Conservation (phyloP, 1,139 yeast species). For the Geotrichum restrictum region DNA sequence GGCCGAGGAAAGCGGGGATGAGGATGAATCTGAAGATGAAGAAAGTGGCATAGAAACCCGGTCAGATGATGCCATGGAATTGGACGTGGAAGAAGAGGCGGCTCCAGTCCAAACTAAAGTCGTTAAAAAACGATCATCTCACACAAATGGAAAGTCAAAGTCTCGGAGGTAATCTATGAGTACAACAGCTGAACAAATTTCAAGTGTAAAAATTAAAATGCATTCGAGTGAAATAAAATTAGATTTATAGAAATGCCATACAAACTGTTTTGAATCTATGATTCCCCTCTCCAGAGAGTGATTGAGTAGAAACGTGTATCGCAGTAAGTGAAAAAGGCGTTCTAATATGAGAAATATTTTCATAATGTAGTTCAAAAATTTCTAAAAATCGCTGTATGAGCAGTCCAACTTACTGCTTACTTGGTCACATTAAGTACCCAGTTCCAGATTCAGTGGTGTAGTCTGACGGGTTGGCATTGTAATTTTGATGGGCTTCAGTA, state of each 20-base stretch:
- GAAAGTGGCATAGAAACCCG: constrained; percentile 27
- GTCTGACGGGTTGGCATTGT: too few species aligned
- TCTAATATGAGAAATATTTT: too few species aligned
- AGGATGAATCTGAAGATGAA: constrained; percentile 23
- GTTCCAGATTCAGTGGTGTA: too few species aligned
- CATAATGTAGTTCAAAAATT: too few species aligned
- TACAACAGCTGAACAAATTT: background rate
- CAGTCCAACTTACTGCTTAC: too few species aligned
- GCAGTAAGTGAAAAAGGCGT: too few species aligned
- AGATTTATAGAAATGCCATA: background rate
- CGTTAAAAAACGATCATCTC: constrained; percentile 1
- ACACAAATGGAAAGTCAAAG: constrained; percentile 1
- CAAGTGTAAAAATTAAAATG: background rate
- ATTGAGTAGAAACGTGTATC: too few species aligned
- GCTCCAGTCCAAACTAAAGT: background rate
- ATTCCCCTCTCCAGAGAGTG: too few species aligned
- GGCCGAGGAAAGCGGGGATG: constrained; percentile 11
- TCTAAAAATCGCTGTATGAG: too few species aligned
- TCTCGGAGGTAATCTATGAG: background rate
- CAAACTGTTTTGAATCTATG: background rate
- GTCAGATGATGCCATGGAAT: background rate
- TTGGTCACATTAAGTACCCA: too few species aligned
- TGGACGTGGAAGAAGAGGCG: constrained; percentile 29
- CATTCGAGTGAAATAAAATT: background rate
- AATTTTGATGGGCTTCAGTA: too few species aligned